A percentile compares a stretch with the other conserved stretches of the same genome.
These are phyloP conservation scores for Botryotinia narcissicola DNA, from an alignment of 2,329 filamentous ascomycete species.

Conservation along the genomic window DNA sequence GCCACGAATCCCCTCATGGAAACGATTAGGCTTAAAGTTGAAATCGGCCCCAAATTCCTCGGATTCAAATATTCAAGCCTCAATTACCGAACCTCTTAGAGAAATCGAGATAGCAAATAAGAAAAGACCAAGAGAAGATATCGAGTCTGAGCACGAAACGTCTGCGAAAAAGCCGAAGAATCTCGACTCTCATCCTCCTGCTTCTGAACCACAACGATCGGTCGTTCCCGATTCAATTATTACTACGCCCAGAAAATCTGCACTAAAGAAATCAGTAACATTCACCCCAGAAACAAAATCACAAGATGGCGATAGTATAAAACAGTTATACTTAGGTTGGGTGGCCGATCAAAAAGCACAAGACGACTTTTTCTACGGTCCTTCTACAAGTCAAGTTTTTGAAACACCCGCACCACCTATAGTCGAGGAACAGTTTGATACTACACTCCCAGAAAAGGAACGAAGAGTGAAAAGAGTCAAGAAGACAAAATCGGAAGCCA, in stretches of 20 bases:
- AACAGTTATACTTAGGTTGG: slow-evolving; percentile 52
- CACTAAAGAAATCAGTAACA: slow-evolving; percentile 56
- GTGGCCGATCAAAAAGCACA: slow-evolving; percentile 40
- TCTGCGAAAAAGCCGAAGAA: slow-evolving; percentile 35
- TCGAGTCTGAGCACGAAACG: slow-evolving; percentile 24
- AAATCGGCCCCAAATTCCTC: slow-evolving; percentile 48
- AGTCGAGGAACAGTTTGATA: slow-evolving; percentile 35
- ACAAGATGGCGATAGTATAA: slow-evolving; percentile 53
- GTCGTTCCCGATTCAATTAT: slow-evolving; percentile 27
- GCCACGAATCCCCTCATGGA: slow-evolving; percentile 55
- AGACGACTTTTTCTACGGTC: slow-evolving; percentile 32
- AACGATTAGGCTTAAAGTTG: slow-evolving; percentile 57
- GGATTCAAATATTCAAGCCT: slow-evolving; percentile 20
- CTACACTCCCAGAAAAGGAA: slow-evolving; percentile 35
- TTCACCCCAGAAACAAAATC: slow-evolving; percentile 63
- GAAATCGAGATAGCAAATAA: slow-evolving; percentile 30
- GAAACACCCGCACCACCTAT: slow-evolving; percentile 32
- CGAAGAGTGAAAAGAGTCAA: slow-evolving; percentile 35
- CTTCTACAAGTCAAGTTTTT: slow-evolving; percentile 29
- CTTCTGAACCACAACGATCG: slow-evolving; percentile 14
- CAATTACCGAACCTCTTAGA: slow-evolving; percentile 22
- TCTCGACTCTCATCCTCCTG: slow-evolving; percentile 20
- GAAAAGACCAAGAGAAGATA: slow-evolving; percentile 30
- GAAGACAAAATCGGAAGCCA: slow-evolving; percentile 26
- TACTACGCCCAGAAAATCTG: slow-evolving; percentile 29